Evolutionary conservation across 345 rosid genomes (phyloP).

Genomic region (Pseudoturritis turrita): DNA sequence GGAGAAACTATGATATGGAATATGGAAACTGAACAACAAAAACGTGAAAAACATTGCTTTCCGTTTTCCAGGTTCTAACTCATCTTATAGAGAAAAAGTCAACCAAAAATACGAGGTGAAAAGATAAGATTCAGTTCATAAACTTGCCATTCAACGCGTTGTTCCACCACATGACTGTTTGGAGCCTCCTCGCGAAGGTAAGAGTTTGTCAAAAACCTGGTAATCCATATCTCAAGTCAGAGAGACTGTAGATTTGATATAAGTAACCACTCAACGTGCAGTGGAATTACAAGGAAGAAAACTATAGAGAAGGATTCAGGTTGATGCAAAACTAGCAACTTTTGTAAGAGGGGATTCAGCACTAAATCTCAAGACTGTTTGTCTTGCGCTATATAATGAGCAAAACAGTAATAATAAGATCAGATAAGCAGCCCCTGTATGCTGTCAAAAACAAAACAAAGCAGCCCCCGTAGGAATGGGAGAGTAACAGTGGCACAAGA

Average conservation of each 20-base stretch:
- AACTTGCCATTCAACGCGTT: slow-evolving; percentile 96
- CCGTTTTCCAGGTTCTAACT: background rate
- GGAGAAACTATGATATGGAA: background rate
- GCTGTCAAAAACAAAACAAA: too few relatives aligned
- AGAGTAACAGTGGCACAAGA: background rate
- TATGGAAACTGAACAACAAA: background rate
- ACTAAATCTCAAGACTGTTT: background rate
- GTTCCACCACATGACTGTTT: slow-evolving; percentile 97
- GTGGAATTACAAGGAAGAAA: background rate
- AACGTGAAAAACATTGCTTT: background rate
- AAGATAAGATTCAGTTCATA: slow-evolving; percentile 20
- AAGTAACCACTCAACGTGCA: background rate
- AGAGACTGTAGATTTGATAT: background rate
- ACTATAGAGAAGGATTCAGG: background rate
- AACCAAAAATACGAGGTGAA: background rate
- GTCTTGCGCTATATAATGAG: background rate
- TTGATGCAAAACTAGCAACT: background rate
- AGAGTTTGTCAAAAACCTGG: slow-evolving; percentile 89
- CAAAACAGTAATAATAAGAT: background rate
- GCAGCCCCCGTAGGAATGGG: background rate
- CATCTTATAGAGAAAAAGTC: background rate
- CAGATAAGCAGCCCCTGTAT: background rate
- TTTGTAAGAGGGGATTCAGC: background rate
- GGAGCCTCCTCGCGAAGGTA: slow-evolving; percentile 97
- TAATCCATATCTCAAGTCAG: slow-evolving; percentile 20